Evolutionary conservation across 2,329 filamentous ascomycete species (phyloP).

Genomic region (Xylaria sp.): DNA sequence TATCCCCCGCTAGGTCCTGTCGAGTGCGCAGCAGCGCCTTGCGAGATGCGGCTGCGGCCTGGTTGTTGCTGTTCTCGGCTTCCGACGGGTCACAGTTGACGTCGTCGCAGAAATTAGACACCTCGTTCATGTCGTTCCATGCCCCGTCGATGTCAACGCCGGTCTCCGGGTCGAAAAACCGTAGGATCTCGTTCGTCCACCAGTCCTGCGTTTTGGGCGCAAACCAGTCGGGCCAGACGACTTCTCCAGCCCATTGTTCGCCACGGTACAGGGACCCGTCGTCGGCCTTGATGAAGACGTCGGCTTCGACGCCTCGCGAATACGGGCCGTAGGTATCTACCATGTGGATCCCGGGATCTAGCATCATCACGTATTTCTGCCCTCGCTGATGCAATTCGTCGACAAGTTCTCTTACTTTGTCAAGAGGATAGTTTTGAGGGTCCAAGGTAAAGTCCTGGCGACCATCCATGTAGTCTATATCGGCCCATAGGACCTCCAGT

Average conservation of each 20-base stretch:
- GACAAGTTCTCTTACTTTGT: slow-evolving; percentile 68
- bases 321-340: slow-evolving; percentile 47
- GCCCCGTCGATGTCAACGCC: slow-evolving; percentile 75
- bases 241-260: slow-evolving; percentile 74
- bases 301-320: slow-evolving; percentile 52
- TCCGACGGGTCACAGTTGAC: slow-evolving; percentile 39
- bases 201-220: slow-evolving; percentile 65
- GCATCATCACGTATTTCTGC: slow-evolving; percentile 74
- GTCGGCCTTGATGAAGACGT: slow-evolving; percentile 53
- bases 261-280: slow-evolving; percentile 61
- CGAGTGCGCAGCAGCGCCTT: neutral
- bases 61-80: slow-evolving; percentile 29
- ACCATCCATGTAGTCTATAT: slow-evolving; percentile 65
- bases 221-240: slow-evolving; percentile 75
- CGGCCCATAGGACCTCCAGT: slow-evolving; percentile 69
- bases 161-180: slow-evolving; percentile 65
- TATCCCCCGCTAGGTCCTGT: slow-evolving; percentile 46
- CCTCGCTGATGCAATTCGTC: slow-evolving; percentile 66
- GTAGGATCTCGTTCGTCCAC: slow-evolving; percentile 69
- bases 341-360: slow-evolving; percentile 65
- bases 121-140: slow-evolving; percentile 73
- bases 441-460: slow-evolving; percentile 67
- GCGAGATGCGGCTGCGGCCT: slow-evolving; percentile 54
- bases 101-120: slow-evolving; percentile 53
- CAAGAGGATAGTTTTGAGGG: slow-evolving; percentile 63